A percentile compares a stretch with the other conserved stretches of the same genome.
phyloP scores from a whole-genome alignment of 495 filamentous ascomycete genomes.

The Hypoxylon fuscum region DNA sequence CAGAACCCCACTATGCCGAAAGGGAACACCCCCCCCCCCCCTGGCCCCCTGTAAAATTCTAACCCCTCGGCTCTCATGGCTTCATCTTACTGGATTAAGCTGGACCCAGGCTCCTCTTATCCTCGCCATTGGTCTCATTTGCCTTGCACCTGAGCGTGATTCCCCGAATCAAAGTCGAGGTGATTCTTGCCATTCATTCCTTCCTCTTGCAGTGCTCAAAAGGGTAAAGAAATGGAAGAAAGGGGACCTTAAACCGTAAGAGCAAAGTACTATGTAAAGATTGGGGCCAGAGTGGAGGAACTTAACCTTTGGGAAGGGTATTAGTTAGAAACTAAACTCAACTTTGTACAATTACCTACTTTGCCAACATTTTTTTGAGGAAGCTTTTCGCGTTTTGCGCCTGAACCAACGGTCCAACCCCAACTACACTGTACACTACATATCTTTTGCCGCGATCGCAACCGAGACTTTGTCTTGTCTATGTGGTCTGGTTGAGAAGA shows the following conservation, averaged over 20 bases:
- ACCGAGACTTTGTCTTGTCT: slow-evolving; percentile 37
- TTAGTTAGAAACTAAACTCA: slow-evolving; percentile 33
- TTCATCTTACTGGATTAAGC: slow-evolving; percentile 39
- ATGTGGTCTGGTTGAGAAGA: no score
- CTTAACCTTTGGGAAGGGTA: background rate
- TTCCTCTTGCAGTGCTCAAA: slow-evolving; percentile 37
- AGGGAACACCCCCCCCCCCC: slow-evolving; percentile 17
- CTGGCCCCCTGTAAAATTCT: slow-evolving; percentile 36
- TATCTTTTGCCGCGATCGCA: slow-evolving; percentile 33
- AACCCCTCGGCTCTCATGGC: slow-evolving; percentile 42
- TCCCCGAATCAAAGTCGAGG: slow-evolving; percentile 41
- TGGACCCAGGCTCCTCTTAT: slow-evolving; percentile 33
- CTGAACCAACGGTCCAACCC: background rate
- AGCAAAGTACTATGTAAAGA: slow-evolving; percentile 6
- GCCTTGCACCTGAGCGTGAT: slow-evolving; percentile 39
- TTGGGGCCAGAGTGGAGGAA: slow-evolving; percentile 8
- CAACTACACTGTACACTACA: background rate
- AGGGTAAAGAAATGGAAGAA: slow-evolving; percentile 28
- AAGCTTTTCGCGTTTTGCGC: background rate
- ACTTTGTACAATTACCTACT: slow-evolving; percentile 2
- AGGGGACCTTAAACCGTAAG: slow-evolving; percentile 1
- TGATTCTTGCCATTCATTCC: slow-evolving; percentile 33
- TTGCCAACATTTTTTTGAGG: slow-evolving; percentile 13
- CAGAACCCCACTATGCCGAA: slow-evolving; percentile 38
- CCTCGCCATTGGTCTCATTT: slow-evolving; percentile 33